Evolutionary conservation across 768 basidiomycete species (phyloP), one percentile per base, ranked within the genome.

Genomic region (Harrya chromipes): DNA sequence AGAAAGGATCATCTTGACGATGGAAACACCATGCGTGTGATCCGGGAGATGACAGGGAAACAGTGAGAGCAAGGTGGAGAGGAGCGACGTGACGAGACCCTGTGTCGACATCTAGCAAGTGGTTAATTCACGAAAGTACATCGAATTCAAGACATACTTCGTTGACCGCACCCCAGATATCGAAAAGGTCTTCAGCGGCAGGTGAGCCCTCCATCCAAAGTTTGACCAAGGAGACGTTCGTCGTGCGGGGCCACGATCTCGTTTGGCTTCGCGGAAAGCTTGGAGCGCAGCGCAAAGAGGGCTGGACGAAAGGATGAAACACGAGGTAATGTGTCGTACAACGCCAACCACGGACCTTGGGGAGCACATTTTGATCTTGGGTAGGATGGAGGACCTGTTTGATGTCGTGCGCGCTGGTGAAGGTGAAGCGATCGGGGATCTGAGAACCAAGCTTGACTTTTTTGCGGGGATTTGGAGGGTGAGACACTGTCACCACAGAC

Each of bases 21-120:
- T 78, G 0, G 85, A 75, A 33, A 77, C 69, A 0, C 87, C 88
- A 20, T 79, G 62, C 0, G 74, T 52, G 54, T 91, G 88, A 59
- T 82, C 79, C 4, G 82, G 76, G 52, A 87, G 86, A 43, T 91
- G 88, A 4, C 74, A 70, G 4, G 86, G 82, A 13, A 88, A 69
- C 1, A 93, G 68, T 5, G 70, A 73, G 47, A 92, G 60, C n/a
- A 89, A 54, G 0, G 79, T 73, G 0, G 87, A 75, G 7, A 92
- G 59, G 1, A 83, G 56, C 1, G 83, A 79, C 0, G 82, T 51
- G 19, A 23, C 23, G 4, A 77, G 65, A 0, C 75, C 63, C 23
- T 77, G 60, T 9, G 75, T 62, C 3, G 76, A 66, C 21, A 66
- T 69, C 73, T 81, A 68, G n/a, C 52, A 20, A 21, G 16, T 26